phyloP scores from a whole-genome alignment of 768 basidiomycete genomes.

The Phaeotremella skinneri region DNA sequence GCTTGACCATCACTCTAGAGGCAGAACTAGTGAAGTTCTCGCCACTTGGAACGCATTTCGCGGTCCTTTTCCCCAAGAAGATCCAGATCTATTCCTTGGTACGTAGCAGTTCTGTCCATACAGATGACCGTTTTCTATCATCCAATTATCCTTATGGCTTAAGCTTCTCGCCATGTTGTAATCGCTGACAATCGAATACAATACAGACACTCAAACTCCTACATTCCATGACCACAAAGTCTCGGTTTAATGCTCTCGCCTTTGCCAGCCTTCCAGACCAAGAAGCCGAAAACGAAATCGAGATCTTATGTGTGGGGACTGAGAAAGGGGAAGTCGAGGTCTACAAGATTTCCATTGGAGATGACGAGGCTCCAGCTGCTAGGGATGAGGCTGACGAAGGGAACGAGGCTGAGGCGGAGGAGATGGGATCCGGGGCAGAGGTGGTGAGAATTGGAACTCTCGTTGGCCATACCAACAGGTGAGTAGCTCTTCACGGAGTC shows the following conservation, averaged over 20 bases:
- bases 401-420: constrained; percentile 28
- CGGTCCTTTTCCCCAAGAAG: constrained; percentile 69
- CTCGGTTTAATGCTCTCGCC: constrained; percentile 77
- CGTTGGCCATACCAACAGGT: constrained; percentile 89
- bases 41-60: constrained; percentile 69
- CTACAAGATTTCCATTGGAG: constrained; percentile 60
- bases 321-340: constrained; percentile 86
- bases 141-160: not conserved
- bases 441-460: constrained; percentile 56
- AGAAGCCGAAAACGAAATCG: constrained; percentile 55
- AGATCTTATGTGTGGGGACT: constrained; percentile 72
- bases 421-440: constrained; percentile 15
- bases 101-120: constrained; percentile 20
- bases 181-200: too few species aligned
- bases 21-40: constrained; percentile 92
- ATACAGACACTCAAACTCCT: constrained; percentile 77
- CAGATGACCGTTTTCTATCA: not conserved
- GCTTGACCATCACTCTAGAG: constrained; percentile 57
- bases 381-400: constrained; percentile 32
- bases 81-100: constrained; percentile 84
- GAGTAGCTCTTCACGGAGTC: constrained; percentile 31
- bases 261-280: constrained; percentile 66
- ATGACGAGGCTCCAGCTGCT: constrained; percentile 53
- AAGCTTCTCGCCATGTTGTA: not conserved
- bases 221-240: constrained; percentile 69